Evolutionary conservation across 148 eudicot species (phyloP).

Genomic region (Gaultheria prostrata): DNA sequence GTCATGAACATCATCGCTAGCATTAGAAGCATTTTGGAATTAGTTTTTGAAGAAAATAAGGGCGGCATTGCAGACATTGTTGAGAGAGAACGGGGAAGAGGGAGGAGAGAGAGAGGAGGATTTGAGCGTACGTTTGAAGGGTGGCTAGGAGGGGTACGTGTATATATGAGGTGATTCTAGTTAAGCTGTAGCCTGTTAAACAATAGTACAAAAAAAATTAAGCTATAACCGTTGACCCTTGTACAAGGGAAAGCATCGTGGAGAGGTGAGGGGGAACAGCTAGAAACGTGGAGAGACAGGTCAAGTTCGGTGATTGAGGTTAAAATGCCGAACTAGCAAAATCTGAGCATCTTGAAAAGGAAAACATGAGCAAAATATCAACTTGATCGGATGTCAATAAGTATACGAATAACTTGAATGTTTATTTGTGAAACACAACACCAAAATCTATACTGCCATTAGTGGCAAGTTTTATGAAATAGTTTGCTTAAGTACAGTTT

Average conservation of each 20-base stretch:
- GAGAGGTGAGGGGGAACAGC: neutral
- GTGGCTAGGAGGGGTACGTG: neutral
- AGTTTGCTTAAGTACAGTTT: too few species aligned
- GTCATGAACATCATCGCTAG: slow-evolving; percentile 2
- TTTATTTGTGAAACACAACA: too few species aligned
- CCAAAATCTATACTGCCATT: too few species aligned
- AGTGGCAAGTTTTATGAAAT: too few species aligned
- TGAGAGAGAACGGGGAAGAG: neutral
- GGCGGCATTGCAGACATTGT: neutral
- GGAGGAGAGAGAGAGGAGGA: neutral
- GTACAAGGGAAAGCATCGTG: neutral
- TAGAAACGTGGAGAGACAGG: neutral
- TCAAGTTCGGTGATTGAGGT: neutral
- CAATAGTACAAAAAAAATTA: neutral
- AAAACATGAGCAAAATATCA: too few species aligned
- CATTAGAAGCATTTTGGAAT: neutral
- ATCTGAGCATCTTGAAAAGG: too few species aligned
- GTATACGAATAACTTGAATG: too few species aligned
- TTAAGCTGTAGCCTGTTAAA: neutral
- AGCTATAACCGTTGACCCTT: neutral
- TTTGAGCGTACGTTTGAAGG: neutral
- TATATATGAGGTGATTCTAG: neutral
- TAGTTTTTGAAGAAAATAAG: neutral
- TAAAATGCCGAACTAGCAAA: neutral
- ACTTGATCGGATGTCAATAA: too few species aligned